Conservation (phyloP, 1,284 basidiomycete genomes). For the Pterulicium gracile region DNA sequence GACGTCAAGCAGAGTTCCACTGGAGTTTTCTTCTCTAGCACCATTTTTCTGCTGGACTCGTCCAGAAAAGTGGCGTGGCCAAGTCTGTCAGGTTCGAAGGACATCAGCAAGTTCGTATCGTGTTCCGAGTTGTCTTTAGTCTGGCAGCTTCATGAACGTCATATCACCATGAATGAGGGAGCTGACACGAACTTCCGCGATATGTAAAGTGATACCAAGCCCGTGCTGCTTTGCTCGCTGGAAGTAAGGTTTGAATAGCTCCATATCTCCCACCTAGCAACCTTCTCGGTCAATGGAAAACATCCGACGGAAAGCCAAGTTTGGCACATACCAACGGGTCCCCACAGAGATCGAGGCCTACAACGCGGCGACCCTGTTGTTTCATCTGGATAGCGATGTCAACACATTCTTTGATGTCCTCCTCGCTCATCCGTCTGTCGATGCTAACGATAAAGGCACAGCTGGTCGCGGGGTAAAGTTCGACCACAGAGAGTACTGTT, state of each 20-base stretch:
- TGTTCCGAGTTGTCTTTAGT: constrained; percentile 35
- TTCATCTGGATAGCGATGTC: constrained; percentile 45
- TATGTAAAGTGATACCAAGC: constrained; percentile 64
- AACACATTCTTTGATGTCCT: constrained; percentile 43
- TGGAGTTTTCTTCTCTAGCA: constrained; percentile 47
- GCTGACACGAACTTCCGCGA: constrained; percentile 52
- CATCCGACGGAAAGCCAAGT: not conserved
- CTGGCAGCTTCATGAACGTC: constrained; percentile 20
- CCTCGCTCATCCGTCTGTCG: constrained; percentile 51
- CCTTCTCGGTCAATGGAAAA: not conserved
- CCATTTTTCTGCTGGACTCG: constrained; percentile 43
- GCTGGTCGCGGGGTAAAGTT: constrained; percentile 34
- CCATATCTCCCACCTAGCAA: constrained; percentile 43
- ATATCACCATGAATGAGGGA: constrained; percentile 1
- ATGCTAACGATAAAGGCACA: constrained; percentile 63
- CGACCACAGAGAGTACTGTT: constrained; percentile 57
- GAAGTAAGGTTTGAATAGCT: constrained; percentile 41
- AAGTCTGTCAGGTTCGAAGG: constrained; percentile 55
- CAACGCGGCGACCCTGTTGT: constrained; percentile 46
- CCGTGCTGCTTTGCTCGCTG: constrained; percentile 43
- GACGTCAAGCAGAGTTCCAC: constrained; percentile 79
- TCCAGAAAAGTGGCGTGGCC: constrained; percentile 79
- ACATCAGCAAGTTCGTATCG: constrained; percentile 58
- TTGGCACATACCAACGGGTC: constrained; percentile 38
- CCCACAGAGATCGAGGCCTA: constrained; percentile 76